Percentiles rank a stretch among this genome's conserved stretches.
Conservation (phyloP, 306 rosid genomes). For the Vigna mungo region DNA sequence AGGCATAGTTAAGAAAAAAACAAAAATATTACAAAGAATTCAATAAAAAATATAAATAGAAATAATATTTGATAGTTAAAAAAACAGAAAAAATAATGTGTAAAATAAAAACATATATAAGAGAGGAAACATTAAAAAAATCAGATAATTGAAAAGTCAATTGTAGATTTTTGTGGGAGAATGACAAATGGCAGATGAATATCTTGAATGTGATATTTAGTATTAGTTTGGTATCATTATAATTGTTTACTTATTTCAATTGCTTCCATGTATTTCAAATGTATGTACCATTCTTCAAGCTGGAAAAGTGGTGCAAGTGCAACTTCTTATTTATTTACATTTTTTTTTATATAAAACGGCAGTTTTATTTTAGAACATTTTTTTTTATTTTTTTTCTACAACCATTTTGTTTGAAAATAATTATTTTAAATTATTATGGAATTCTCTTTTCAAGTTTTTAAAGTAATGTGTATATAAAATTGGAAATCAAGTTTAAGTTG, state of each 20-base stretch:
- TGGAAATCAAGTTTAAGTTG: no score
- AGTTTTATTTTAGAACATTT: neutral
- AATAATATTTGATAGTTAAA: no score
- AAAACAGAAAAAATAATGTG: no score
- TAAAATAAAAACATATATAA: no score
- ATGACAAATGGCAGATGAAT: conserved; percentile 38
- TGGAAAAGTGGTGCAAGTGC: neutral
- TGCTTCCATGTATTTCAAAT: conserved; percentile 1
- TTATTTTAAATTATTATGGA: no score
- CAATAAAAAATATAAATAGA: no score
- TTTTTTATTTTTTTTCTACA: neutral
- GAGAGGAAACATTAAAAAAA: no score
- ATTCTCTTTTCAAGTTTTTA: neutral
- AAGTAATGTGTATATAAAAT: neutral
- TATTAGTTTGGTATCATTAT: neutral
- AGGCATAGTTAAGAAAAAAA: no score
- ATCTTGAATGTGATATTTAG: neutral
- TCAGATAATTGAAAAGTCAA: no score
- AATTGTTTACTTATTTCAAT: neutral
- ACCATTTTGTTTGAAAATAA: neutral
- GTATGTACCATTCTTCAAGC: neutral
- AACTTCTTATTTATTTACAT: neutral
- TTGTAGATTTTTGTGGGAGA: neutral
- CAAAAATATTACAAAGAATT: no score
- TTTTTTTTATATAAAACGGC: neutral